Conservation (phyloP, 2,329 filamentous ascomycete genomes). For the Triangularia setosa region DNA sequence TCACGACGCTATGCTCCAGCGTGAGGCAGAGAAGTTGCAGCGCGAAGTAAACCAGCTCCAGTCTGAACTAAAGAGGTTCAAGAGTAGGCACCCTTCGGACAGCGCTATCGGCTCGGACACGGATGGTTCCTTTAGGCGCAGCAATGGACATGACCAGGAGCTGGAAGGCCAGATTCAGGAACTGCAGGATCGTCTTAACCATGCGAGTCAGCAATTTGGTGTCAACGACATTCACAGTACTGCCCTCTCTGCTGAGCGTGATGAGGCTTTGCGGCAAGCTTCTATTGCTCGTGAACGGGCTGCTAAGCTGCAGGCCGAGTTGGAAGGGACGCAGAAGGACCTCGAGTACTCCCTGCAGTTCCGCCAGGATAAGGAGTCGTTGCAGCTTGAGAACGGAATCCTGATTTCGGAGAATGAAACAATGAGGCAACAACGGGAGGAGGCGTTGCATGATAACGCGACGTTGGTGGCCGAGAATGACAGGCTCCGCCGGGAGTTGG, state of each 20-base stretch:
- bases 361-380: slow-evolving; percentile 31
- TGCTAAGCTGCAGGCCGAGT: slow-evolving; percentile 36
- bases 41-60: slow-evolving; percentile 49
- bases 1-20: slow-evolving; percentile 53
- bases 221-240: slow-evolving; percentile 62
- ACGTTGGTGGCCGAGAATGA: slow-evolving; percentile 29
- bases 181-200: slow-evolving; percentile 58
- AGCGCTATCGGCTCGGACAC: slow-evolving; percentile 42
- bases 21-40: slow-evolving; percentile 51
- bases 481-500: slow-evolving; percentile 36
- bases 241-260: slow-evolving; percentile 59
- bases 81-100: slow-evolving; percentile 38
- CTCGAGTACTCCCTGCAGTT: slow-evolving; percentile 37
- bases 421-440: slow-evolving; percentile 36
- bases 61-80: slow-evolving; percentile 43
- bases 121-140: slow-evolving; percentile 41
- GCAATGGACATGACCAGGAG: slow-evolving; percentile 39
- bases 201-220: slow-evolving; percentile 58
- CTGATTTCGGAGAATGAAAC: slow-evolving; percentile 40
- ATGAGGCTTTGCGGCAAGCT: slow-evolving; percentile 60
- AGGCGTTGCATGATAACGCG: slow-evolving; percentile 22
- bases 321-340: slow-evolving; percentile 37
- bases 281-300: slow-evolving; percentile 51
- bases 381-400: slow-evolving; percentile 39
- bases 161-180: slow-evolving; percentile 47